These are phyloP conservation scores for Chamaecyparis obtusa DNA, from an alignment of 75 land plant species.

Conservation along the genomic window DNA sequence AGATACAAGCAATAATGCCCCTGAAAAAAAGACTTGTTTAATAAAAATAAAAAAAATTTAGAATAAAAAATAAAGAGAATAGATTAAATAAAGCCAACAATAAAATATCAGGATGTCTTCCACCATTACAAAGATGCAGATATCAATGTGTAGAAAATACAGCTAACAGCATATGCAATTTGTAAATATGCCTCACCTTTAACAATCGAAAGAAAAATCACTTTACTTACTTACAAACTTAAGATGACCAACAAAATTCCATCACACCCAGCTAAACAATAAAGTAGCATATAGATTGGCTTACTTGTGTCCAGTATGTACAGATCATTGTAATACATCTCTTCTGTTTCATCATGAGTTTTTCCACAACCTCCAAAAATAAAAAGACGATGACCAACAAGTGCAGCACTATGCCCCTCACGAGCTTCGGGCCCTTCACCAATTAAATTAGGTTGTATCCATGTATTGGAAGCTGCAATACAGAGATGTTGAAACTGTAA, in stretches of 20 bases:
- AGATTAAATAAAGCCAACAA: not conserved
- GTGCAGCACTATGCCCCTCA: constrained; percentile 92
- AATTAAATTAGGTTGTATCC: constrained; percentile 62
- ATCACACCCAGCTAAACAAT: not conserved
- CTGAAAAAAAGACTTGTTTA: not conserved
- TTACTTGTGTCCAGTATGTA: constrained; percentile 79
- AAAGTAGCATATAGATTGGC: not conserved
- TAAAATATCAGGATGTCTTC: not conserved
- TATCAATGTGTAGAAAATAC: not conserved
- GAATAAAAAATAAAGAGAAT: not conserved
- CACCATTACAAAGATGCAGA: not conserved
- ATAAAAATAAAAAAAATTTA: not conserved
- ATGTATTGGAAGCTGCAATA: constrained; percentile 66
- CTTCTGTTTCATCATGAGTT: constrained; percentile 46
- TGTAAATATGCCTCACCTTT: too few species aligned
- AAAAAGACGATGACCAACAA: constrained; percentile 63
- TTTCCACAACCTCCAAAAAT: constrained; percentile 97
- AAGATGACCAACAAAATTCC: not conserved
- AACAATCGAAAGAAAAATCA: not conserved
- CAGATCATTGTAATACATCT: constrained; percentile 83
- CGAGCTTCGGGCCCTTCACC: constrained; percentile 84
- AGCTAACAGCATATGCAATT: not conserved
- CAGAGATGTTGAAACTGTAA: not conserved
- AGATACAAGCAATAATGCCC: not conserved
- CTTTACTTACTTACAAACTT: not conserved